phyloP scores from a whole-genome alignment of 352 stramenopile genomes.

The Phytopythium kandeliae region DNA sequence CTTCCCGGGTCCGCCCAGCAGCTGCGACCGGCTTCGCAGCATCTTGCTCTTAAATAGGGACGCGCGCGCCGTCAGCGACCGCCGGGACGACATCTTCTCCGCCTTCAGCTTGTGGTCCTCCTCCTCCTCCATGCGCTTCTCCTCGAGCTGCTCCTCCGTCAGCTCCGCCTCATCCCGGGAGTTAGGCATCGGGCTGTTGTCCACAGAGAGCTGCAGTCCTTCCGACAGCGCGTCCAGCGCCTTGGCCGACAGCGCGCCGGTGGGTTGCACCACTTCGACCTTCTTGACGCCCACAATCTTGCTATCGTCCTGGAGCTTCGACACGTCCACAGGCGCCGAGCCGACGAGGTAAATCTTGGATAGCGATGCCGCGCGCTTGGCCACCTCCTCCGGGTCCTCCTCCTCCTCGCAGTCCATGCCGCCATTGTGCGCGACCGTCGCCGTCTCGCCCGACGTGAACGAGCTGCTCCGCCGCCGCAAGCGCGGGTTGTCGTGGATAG shows the following conservation, averaged over 20 bases:
- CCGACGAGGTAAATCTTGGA: constrained; percentile 85
- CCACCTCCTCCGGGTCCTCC: constrained; percentile 35
- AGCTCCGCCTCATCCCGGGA: constrained; percentile 26
- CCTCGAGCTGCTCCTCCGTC: constrained; percentile 75
- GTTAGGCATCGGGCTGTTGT: constrained; percentile 37
- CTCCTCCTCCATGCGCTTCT: constrained; percentile 86
- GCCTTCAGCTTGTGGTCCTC: constrained; percentile 78
- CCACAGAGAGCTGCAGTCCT: constrained; percentile 67
- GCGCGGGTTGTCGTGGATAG: background rate
- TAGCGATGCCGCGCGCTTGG: constrained; percentile 61
- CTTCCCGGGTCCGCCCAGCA: constrained; percentile 18
- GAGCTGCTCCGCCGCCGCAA: constrained; percentile 52
- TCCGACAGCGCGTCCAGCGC: constrained; percentile 76
- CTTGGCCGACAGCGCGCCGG: constrained; percentile 63
- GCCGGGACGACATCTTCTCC: constrained; percentile 61
- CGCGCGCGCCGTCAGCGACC: constrained; percentile 52
- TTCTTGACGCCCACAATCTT: constrained; percentile 77
- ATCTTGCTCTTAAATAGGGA: constrained; percentile 80
- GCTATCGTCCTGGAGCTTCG: constrained; percentile 68
- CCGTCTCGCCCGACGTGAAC: constrained; percentile 39
- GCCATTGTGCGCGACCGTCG: background rate
- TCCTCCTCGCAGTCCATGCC: constrained; percentile 6
- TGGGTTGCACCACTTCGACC: constrained; percentile 65
- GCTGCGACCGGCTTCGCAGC: constrained; percentile 43
- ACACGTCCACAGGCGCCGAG: constrained; percentile 76